These are phyloP conservation scores for Avicennia marina DNA, from an alignment of 257 asterid species.

Conservation along the genomic window DNA sequence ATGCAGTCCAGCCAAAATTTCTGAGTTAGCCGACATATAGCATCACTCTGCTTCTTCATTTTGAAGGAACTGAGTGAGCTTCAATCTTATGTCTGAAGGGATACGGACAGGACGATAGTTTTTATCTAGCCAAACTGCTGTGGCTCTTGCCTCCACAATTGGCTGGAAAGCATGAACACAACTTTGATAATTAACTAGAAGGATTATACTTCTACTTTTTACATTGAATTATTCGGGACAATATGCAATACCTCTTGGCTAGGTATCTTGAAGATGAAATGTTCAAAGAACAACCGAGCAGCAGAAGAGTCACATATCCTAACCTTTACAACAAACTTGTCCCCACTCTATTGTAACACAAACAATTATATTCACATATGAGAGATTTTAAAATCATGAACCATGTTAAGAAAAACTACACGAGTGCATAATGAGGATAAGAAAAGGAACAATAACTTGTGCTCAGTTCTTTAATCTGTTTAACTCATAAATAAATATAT, in stretches of 20 bases:
- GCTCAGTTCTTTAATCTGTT: no score
- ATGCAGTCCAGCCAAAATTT: background rate
- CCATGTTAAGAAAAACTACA: no score
- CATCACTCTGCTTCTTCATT: slow-evolving; percentile 36
- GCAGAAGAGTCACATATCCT: slow-evolving; percentile 61
- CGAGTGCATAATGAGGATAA: no score
- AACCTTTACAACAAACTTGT: slow-evolving; percentile 69
- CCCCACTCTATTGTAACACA: slow-evolving; percentile 63
- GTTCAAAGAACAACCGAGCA: slow-evolving; percentile 75
- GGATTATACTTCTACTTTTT: background rate
- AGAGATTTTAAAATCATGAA: background rate
- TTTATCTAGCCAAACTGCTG: slow-evolving; percentile 85
- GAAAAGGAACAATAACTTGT: no score
- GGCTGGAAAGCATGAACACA: slow-evolving; percentile 40
- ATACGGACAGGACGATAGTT: slow-evolving; percentile 80
- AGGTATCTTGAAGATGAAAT: slow-evolving; percentile 71
- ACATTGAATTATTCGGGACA: background rate
- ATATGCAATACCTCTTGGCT: slow-evolving; percentile 44
- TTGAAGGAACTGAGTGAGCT: slow-evolving; percentile 53
- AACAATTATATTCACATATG: background rate
- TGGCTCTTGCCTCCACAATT: slow-evolving; percentile 73
- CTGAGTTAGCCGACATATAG: background rate
- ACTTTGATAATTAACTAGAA: slow-evolving; percentile 1
- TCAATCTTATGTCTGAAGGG: slow-evolving; percentile 62
- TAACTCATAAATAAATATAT: no score